Percentiles rank a stretch among this genome's conserved stretches.
phyloP scores from a whole-genome alignment of 805 yeast species.

The Metschnikowia peoriensis region DNA sequence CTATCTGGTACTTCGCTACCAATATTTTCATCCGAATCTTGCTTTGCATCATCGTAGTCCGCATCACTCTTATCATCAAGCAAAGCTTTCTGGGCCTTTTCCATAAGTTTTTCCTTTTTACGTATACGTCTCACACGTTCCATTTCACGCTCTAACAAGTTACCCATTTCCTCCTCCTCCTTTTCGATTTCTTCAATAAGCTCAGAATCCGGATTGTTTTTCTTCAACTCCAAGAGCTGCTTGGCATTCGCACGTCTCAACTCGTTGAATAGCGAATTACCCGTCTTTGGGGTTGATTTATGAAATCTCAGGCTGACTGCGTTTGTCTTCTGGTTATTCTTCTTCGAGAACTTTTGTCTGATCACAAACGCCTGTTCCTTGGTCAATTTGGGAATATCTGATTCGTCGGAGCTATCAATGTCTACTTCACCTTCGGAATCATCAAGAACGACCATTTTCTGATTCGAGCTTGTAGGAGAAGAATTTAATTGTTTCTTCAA shows the following conservation, averaged over 20 bases:
- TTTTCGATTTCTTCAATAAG: constrained; percentile 36
- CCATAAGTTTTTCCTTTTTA: constrained; percentile 39
- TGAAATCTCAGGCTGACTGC: constrained; percentile 2
- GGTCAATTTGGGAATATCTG: constrained; percentile 28
- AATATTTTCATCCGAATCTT: neutral
- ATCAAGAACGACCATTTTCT: constrained; percentile 25
- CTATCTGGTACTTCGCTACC: constrained; percentile 25
- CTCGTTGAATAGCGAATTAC: constrained; percentile 29
- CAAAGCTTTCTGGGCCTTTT: constrained; percentile 35
- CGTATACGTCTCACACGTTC: constrained; percentile 47
- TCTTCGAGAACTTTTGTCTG: constrained; percentile 32
- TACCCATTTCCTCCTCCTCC: constrained; percentile 45
- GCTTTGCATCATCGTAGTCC: constrained; percentile 14
- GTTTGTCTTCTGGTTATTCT: constrained; percentile 11
- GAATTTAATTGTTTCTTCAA: constrained; percentile 27
- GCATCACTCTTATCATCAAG: constrained; percentile 16
- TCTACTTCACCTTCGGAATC: constrained; percentile 26
- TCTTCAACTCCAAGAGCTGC: constrained; percentile 35
- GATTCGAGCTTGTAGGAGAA: constrained; percentile 22
- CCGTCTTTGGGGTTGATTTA: neutral
- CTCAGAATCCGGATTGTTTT: constrained; percentile 24
- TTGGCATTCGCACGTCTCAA: constrained; percentile 45
- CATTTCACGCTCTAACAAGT: constrained; percentile 49
- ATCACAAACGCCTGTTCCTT: constrained; percentile 33
- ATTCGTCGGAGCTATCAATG: constrained; percentile 10